Percentiles rank a stretch among this genome's conserved stretches.
Conservation (phyloP, 495 filamentous ascomycete genomes). For the Aspergillus ellipticus region DNA sequence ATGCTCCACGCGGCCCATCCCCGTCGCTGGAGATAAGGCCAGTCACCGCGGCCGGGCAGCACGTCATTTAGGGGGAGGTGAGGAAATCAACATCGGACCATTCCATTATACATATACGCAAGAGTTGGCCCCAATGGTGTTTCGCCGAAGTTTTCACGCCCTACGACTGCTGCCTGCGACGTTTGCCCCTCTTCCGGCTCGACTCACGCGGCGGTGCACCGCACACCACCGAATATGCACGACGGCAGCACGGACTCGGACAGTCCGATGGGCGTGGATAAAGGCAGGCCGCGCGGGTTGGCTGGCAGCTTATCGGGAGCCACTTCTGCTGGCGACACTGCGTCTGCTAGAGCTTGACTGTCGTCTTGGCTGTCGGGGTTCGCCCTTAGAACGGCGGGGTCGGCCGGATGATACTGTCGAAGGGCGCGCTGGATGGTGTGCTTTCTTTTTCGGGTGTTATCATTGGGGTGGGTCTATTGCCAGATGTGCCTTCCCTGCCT, state of each 20-base stretch:
- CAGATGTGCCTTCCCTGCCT: not conserved
- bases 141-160: not conserved
- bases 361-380: not conserved
- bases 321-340: not conserved
- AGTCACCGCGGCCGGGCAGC: not conserved
- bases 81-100: not conserved
- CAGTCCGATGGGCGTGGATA: not conserved
- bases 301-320: not conserved
- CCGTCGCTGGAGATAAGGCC: not conserved
- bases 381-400: too few species aligned
- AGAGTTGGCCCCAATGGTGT: not conserved
- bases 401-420: not conserved
- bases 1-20: not conserved
- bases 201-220: not conserved
- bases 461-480: constrained; percentile 1
- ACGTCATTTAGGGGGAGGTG: not conserved
- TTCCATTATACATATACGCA: not conserved
- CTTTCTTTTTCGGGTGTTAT: not conserved
- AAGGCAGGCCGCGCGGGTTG: not conserved
- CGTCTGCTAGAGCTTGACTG: not conserved
- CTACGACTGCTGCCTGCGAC: not conserved
- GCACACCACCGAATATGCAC: not conserved
- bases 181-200: not conserved
- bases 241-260: not conserved
- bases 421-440: constrained; percentile 3